phyloP scores from a whole-genome alignment of 164 flowering plant genomes.

The Liquidambar formosana region DNA sequence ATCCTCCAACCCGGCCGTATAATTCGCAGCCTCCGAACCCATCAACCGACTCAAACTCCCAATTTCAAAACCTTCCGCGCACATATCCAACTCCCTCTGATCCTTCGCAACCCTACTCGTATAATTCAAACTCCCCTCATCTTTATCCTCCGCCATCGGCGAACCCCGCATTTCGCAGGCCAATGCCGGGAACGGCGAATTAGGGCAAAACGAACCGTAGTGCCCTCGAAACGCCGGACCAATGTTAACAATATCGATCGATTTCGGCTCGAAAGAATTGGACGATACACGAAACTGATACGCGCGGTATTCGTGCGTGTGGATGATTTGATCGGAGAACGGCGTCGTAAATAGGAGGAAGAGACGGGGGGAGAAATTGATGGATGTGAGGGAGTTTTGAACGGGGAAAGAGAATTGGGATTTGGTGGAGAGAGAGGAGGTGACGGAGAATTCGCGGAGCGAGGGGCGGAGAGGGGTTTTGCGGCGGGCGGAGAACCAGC shows the following conservation, averaged over 20 bases:
- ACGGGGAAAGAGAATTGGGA: conserved; percentile 22
- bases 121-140: conserved; percentile 32
- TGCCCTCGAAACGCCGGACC: conserved; percentile 85
- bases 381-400: conserved; percentile 11
- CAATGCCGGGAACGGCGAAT: conserved; percentile 60
- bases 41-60: conserved; percentile 53
- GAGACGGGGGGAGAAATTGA: conserved; percentile 35
- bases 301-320: conserved; percentile 81
- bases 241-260: conserved; percentile 63
- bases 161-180: conserved; percentile 33
- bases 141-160: conserved; percentile 39
- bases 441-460: conserved; percentile 53
- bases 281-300: conserved; percentile 44
- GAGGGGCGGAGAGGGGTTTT: conserved; percentile 72
- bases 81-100: conserved; percentile 51
- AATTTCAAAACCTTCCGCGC: conserved; percentile 60
- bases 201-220: conserved; percentile 67
- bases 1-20: conserved; percentile 62
- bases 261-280: conserved; percentile 43
- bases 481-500: conserved; percentile 83
- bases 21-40: conserved; percentile 59
- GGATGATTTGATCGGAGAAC: conserved; percentile 43
- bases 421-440: conserved; percentile 41
- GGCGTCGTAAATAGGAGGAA: conserved; percentile 71
- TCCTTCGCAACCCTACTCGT: conserved; percentile 34